phyloP scores from a whole-genome alignment of 345 rosid genomes.

The Eucalyptus coolabah region DNA sequence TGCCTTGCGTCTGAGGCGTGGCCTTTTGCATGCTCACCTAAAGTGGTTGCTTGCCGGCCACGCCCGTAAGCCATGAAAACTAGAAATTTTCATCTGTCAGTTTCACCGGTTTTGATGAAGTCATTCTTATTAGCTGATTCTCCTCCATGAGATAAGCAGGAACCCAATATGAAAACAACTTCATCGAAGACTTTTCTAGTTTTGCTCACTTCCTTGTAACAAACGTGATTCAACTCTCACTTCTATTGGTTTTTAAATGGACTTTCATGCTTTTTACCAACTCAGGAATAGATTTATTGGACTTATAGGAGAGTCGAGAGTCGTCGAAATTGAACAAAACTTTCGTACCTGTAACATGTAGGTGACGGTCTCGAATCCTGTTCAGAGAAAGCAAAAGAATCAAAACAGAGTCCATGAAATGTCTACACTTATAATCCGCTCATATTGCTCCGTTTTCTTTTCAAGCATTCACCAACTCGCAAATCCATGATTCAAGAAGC shows the following conservation, averaged over 20 bases:
- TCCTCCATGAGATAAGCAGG: background rate
- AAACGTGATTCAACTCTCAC: background rate
- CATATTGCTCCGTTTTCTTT: background rate
- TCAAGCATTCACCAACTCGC: background rate
- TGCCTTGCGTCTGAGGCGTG: background rate
- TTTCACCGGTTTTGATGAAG: background rate
- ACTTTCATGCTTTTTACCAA: background rate
- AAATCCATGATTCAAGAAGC: background rate
- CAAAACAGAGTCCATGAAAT: background rate
- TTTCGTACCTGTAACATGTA: slow-evolving; percentile 81
- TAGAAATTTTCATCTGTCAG: background rate
- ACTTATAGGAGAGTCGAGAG: background rate
- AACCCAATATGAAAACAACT: background rate
- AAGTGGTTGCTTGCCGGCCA: background rate
- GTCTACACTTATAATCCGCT: background rate
- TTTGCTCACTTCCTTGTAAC: background rate
- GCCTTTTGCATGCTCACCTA: background rate
- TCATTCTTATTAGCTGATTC: background rate
- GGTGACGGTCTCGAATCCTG: slow-evolving; percentile 96
- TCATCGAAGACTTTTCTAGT: background rate
- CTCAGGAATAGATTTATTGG: background rate
- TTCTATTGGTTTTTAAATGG: background rate
- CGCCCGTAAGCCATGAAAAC: background rate
- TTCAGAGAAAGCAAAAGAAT: background rate
- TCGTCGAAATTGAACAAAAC: background rate